Evolutionary conservation across 352 stramenopile species (phyloP).

Genomic region (Globisporangium acanthophoron): DNA sequence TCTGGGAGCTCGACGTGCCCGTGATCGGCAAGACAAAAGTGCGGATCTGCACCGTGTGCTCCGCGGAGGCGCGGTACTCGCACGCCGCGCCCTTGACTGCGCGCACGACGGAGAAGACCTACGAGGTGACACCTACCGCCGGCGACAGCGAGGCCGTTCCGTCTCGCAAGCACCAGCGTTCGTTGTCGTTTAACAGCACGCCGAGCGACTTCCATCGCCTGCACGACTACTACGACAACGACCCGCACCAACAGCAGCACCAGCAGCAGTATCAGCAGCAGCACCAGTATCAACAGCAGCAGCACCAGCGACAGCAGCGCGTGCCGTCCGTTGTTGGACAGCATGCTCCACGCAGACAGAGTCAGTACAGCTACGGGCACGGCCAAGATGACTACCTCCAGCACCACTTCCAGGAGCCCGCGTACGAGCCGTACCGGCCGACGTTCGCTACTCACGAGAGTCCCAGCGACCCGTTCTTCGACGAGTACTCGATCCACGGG

Average conservation of each 20-base stretch:
- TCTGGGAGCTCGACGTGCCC: constrained; percentile 76
- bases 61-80: constrained; percentile 56
- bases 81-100: constrained; percentile 26
- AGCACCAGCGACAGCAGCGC: background rate
- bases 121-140: constrained; percentile 1
- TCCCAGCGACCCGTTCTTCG: constrained; percentile 30
- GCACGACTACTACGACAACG: background rate
- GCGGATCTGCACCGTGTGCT: constrained; percentile 82
- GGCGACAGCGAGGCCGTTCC: constrained; percentile 11
- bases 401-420: constrained; percentile 1
- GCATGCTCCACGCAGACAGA: constrained; percentile 7
- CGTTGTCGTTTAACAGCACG: constrained; percentile 1
- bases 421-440: constrained; percentile 4
- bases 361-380: background rate
- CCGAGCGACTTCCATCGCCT: constrained; percentile 10
- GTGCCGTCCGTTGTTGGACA: background rate
- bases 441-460: background rate
- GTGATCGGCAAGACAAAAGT: constrained; percentile 75
- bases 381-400: background rate
- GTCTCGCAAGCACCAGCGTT: constrained; percentile 9
- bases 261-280: constrained; percentile 11
- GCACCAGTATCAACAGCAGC: constrained; percentile 4
- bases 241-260: constrained; percentile 1
- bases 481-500: constrained; percentile 39
- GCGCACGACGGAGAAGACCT: background rate